phyloP scores from a whole-genome alignment of 2,329 filamentous ascomycete species.

The Aspergillus pseudotamarii region DNA sequence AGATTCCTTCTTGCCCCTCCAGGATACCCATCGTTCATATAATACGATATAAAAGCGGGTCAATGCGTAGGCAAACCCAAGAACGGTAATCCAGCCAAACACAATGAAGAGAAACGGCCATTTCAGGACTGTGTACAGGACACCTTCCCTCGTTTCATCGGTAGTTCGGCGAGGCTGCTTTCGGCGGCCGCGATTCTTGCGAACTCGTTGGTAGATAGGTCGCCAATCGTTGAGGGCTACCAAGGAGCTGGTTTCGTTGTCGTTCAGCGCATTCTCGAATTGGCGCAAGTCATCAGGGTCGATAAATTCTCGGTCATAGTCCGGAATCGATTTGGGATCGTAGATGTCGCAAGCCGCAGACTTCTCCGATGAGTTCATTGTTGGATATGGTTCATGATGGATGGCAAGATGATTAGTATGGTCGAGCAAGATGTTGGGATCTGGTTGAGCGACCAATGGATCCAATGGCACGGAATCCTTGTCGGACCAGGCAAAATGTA shows the following conservation, averaged over 20 bases:
- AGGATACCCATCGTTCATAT: slow-evolving; percentile 90
- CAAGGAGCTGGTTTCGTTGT: slow-evolving; percentile 76
- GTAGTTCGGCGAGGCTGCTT: slow-evolving; percentile 59
- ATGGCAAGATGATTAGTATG: not conserved
- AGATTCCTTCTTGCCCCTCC: slow-evolving; percentile 76
- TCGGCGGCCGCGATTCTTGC: slow-evolving; percentile 50
- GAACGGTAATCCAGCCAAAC: slow-evolving; percentile 74
- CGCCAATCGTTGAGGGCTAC: slow-evolving; percentile 95
- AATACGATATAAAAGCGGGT: slow-evolving; percentile 87
- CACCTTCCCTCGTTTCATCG: slow-evolving; percentile 93
- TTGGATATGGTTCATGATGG: slow-evolving; percentile 28
- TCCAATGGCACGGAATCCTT: not conserved
- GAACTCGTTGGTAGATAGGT: slow-evolving; percentile 75
- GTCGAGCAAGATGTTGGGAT: slow-evolving; percentile 1
- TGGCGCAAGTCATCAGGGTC: slow-evolving; percentile 70
- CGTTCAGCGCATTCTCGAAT: slow-evolving; percentile 80
- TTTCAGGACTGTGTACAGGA: slow-evolving; percentile 84
- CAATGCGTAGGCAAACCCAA: slow-evolving; percentile 74
- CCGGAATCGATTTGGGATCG: slow-evolving; percentile 72
- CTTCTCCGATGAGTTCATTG: slow-evolving; percentile 34
- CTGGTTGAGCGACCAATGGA: slow-evolving; percentile 7
- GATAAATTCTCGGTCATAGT: slow-evolving; percentile 78
- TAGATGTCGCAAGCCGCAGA: slow-evolving; percentile 55
- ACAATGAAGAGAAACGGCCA: slow-evolving; percentile 87
- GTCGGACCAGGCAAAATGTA: slow-evolving; percentile 1